Evolutionary conservation across 164 flowering plant genomes (phyloP).

Genomic region (Akebia trifoliata): DNA sequence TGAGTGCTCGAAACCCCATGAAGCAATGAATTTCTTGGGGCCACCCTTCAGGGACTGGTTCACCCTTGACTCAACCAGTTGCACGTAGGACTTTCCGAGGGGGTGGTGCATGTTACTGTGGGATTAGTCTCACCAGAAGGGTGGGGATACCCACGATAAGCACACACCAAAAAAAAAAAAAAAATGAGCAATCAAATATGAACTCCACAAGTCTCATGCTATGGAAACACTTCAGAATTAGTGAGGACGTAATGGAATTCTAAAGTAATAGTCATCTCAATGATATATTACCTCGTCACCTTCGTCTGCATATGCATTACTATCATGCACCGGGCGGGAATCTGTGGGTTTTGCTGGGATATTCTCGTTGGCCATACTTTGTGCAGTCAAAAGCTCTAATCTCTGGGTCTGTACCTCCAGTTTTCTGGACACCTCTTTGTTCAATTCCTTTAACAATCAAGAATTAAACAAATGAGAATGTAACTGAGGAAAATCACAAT

Average conservation of each 20-base stretch:
- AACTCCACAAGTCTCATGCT: background rate
- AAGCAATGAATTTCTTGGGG: too few relatives aligned
- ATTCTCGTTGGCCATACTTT: slow-evolving; percentile 64
- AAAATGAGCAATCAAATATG: background rate
- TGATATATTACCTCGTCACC: slow-evolving; percentile 90
- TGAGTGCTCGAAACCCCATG: too few relatives aligned
- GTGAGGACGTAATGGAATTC: too few relatives aligned
- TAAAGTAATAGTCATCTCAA: too few relatives aligned
- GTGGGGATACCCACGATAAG: too few relatives aligned
- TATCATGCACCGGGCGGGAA: slow-evolving; percentile 33
- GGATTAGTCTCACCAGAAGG: background rate
- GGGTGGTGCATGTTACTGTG: too few relatives aligned
- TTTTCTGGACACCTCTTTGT: slow-evolving; percentile 77
- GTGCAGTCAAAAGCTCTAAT: slow-evolving; percentile 87
- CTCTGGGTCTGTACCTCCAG: slow-evolving; percentile 93
- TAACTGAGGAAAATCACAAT: background rate
- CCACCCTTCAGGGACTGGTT: too few relatives aligned
- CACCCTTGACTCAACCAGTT: too few relatives aligned
- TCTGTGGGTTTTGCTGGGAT: slow-evolving; percentile 36
- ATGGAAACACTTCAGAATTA: too few relatives aligned
- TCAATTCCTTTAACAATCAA: slow-evolving; percentile 60
- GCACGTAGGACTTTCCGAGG: too few relatives aligned
- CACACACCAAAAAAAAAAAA: background rate
- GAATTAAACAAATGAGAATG: slow-evolving; percentile 6
- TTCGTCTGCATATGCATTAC: slow-evolving; percentile 64